Evolutionary conservation across 2,329 filamentous ascomycete species (phyloP).

Genomic region (Penicillium verrucosum): DNA sequence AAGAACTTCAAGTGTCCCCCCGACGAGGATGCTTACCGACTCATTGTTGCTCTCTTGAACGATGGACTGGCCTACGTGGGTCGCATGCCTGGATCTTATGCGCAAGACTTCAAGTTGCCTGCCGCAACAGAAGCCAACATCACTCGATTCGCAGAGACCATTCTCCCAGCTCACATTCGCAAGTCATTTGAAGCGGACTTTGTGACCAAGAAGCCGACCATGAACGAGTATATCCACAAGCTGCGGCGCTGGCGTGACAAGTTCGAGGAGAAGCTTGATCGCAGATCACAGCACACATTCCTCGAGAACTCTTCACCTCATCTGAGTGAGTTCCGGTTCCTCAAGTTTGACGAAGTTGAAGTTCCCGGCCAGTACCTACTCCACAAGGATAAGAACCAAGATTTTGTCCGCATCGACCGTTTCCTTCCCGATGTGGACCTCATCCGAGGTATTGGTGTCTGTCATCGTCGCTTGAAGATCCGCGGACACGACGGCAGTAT

Average conservation of each 20-base stretch:
- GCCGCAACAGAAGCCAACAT: slow-evolving; percentile 92
- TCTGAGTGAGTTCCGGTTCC: slow-evolving; percentile 93
- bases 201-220: slow-evolving; percentile 88
- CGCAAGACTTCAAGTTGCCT: slow-evolving; percentile 86
- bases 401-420: slow-evolving; percentile 94
- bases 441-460: slow-evolving; percentile 84
- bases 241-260: slow-evolving; percentile 93
- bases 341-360: slow-evolving; percentile 98
- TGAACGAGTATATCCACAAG: slow-evolving; percentile 98
- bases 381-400: slow-evolving; percentile 98
- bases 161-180: slow-evolving; percentile 89
- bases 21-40: slow-evolving; percentile 93
- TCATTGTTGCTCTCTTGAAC: slow-evolving; percentile 96
- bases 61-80: slow-evolving; percentile 92
- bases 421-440: slow-evolving; percentile 95
- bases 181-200: slow-evolving; percentile 98
- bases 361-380: slow-evolving; percentile 95
- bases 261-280: slow-evolving; percentile 95
- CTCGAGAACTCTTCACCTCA: slow-evolving; percentile 86
- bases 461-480: slow-evolving; percentile 90
- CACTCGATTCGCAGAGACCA: slow-evolving; percentile 91
- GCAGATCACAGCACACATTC: slow-evolving; percentile 67
- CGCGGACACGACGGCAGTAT: slow-evolving; percentile 95
- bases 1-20: slow-evolving; percentile 99
- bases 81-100: slow-evolving; percentile 80